Conservation (phyloP, 2,329 filamentous ascomycete genomes). For the Aspergillus niger region DNA sequence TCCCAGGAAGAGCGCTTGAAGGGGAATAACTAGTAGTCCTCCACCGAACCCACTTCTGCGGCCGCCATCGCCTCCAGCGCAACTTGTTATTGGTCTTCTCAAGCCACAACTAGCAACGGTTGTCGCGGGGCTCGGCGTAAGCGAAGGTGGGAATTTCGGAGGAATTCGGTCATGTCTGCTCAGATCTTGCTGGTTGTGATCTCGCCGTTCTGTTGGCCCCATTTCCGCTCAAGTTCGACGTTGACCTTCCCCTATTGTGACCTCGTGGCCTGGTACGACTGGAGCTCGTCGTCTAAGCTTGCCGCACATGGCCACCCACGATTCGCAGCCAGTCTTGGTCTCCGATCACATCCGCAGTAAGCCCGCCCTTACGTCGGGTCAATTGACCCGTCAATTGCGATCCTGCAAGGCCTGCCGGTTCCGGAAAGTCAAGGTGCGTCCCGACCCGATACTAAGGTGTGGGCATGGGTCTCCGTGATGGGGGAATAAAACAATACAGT, state of each 20-base stretch:
- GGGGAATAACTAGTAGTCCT: background rate
- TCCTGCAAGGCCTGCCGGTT: conserved; percentile 42
- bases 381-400: conserved; percentile 36
- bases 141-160: conserved; percentile 24
- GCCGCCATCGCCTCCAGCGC: background rate
- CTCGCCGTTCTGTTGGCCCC: conserved; percentile 32
- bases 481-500: background rate
- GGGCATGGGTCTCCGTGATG: background rate
- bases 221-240: conserved; percentile 16
- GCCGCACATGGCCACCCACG: conserved; percentile 25
- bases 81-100: conserved; percentile 5
- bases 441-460: conserved; percentile 11
- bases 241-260: conserved; percentile 2
- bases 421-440: conserved; percentile 43
- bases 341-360: conserved; percentile 23
- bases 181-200: conserved; percentile 34
- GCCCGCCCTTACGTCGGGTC: conserved; percentile 11
- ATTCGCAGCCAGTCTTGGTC: conserved; percentile 23
- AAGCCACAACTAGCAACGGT: background rate
- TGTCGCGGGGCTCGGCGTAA: conserved; percentile 14
- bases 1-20: background rate
- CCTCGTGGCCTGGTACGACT: conserved; percentile 6
- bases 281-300: conserved; percentile 12
- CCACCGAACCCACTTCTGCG: conserved; percentile 6
- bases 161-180: conserved; percentile 34